These are phyloP conservation scores for Pythium plurisporium DNA, from an alignment of 352 stramenopile genomes.

Conservation along the genomic window DNA sequence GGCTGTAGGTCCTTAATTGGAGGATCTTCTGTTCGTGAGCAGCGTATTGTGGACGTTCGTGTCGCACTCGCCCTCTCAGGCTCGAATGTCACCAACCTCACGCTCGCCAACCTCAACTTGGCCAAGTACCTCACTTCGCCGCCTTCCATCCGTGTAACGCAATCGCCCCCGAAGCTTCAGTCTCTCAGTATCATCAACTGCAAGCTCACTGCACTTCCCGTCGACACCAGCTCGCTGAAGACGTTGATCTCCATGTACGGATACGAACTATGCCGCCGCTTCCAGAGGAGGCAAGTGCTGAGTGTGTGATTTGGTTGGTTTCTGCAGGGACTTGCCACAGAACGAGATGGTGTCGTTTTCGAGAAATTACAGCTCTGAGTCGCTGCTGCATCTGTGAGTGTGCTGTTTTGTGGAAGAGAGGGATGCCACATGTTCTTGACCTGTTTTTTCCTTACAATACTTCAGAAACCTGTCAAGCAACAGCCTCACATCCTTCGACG, in stretches of 20 bases:
- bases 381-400: slow-evolving; percentile 8
- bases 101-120: slow-evolving; percentile 13
- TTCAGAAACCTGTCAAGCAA: slow-evolving; percentile 4
- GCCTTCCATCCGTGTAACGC: background rate
- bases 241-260: background rate
- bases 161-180: background rate
- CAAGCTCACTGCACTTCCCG: background rate
- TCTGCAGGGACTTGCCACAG: slow-evolving; percentile 3
- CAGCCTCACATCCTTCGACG: background rate
- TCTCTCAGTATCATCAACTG: slow-evolving; percentile 6
- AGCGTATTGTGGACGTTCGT: background rate
- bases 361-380: background rate
- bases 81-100: slow-evolving; percentile 4
- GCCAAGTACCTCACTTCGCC: background rate
- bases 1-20: slow-evolving; percentile 3
- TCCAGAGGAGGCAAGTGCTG: background rate
- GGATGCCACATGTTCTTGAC: too few species aligned
- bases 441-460: background rate
- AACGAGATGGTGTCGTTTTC: background rate
- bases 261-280: background rate
- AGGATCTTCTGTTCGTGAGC: background rate
- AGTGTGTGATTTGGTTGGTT: background rate
- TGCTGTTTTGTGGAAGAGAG: too few species aligned
- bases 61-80: background rate
- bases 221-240: background rate